Conservation (phyloP, 2,329 filamentous ascomycete species). For the Penicillium sp. region DNA sequence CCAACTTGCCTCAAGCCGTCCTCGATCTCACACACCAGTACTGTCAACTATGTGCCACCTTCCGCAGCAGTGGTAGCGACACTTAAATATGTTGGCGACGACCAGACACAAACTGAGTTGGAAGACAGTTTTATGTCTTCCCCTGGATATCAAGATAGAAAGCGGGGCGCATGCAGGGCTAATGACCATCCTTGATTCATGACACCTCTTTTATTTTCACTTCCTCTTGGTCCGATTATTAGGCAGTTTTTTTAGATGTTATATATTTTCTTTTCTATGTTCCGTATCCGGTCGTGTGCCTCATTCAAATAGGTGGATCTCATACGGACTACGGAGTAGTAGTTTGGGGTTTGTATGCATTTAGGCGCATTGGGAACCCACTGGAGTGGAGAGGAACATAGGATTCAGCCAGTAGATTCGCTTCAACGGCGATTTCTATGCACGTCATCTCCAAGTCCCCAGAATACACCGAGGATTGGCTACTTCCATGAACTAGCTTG, state of each 20-base stretch:
- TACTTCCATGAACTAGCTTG: neutral
- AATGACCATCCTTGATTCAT: conserved; percentile 23
- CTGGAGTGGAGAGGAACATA: neutral
- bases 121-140: conserved; percentile 3
- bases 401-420: neutral
- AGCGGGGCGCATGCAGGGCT: conserved; percentile 14
- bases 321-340: neutral
- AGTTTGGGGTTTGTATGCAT: neutral
- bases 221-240: conserved; percentile 7
- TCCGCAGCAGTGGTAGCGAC: conserved; percentile 90
- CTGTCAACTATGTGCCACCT: conserved; percentile 88
- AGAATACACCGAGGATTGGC: neutral
- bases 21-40: conserved; percentile 96
- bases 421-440: neutral
- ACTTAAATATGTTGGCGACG: conserved; percentile 52
- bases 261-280: conserved; percentile 9
- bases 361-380: neutral
- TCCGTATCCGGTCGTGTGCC: neutral
- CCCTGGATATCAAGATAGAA: conserved; percentile 18
- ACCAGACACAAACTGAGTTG: neutral
- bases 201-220: conserved; percentile 13
- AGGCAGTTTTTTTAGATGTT: conserved; percentile 7
- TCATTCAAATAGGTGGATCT: neutral
- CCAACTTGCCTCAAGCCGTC: conserved; percentile 87
- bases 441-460: neutral